Conservation (phyloP, 1,284 basidiomycete species). For the Marasmius sp. region DNA sequence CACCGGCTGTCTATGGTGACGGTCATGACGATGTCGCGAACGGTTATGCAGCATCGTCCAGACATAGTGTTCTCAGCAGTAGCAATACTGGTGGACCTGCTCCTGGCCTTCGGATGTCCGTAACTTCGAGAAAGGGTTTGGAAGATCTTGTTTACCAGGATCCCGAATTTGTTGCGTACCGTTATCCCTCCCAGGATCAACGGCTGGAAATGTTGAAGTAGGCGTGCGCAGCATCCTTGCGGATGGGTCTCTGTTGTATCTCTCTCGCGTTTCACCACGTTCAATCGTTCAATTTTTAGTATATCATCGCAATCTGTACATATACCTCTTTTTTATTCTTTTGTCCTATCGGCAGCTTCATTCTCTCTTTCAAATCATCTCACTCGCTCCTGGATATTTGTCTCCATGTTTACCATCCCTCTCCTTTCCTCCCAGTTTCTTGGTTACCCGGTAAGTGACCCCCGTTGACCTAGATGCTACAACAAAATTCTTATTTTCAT, state of each 20-base stretch:
- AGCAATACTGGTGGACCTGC: constrained; percentile 17
- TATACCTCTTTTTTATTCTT: neutral
- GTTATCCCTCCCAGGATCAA: constrained; percentile 76
- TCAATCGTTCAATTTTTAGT: neutral
- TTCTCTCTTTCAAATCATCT: neutral
- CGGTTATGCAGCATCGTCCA: neutral
- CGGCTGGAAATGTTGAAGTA: constrained; percentile 48
- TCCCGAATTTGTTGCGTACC: constrained; percentile 77
- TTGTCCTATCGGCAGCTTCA: neutral
- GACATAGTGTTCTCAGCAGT: constrained; percentile 41
- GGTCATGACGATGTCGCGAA: neutral
- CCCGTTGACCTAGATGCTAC: neutral
- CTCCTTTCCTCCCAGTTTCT: neutral
- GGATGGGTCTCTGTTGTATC: neutral
- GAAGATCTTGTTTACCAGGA: constrained; percentile 80
- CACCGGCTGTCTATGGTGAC: constrained; percentile 30
- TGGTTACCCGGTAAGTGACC: neutral
- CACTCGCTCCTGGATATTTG: neutral
- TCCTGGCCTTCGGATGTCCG: constrained; percentile 48
- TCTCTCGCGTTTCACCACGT: neutral
- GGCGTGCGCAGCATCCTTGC: neutral
- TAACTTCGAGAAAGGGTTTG: constrained; percentile 65
- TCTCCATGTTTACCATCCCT: neutral
- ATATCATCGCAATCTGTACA: neutral
- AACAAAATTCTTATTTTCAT: neutral